These are phyloP conservation scores for Lactarius trivialis DNA, from an alignment of 768 basidiomycete genomes.

Conservation along the genomic window DNA sequence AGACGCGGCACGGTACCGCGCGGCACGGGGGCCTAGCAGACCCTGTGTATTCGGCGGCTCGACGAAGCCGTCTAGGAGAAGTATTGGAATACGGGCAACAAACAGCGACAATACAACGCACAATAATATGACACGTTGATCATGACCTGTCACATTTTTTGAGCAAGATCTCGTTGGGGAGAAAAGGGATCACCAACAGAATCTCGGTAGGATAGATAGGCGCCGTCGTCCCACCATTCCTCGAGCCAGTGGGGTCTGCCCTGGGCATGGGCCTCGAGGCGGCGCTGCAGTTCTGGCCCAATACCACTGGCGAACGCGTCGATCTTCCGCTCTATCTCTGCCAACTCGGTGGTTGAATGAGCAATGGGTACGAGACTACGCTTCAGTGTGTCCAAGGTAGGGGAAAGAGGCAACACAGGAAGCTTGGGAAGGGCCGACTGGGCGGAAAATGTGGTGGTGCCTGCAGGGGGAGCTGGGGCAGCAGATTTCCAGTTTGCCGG, in stretches of 20 bases:
- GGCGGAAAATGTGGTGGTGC: conserved; percentile 55
- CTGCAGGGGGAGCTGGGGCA: conserved; percentile 49
- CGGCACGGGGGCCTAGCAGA: conserved; percentile 22
- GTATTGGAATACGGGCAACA: not conserved
- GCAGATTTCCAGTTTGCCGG: conserved; percentile 64
- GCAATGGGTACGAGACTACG: conserved; percentile 69
- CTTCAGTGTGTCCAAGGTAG: conserved; percentile 65
- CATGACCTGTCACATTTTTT: conserved; percentile 48
- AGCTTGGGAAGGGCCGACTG: conserved; percentile 62
- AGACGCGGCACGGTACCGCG: conserved; percentile 62
- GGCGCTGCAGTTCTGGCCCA: conserved; percentile 50
- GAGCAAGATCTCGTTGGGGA: not conserved
- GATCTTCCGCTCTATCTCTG: conserved; percentile 52
- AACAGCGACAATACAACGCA: conserved; percentile 25
- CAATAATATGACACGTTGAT: conserved; percentile 96
- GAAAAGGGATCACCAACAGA: conserved; percentile 46
- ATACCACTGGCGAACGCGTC: conserved; percentile 49
- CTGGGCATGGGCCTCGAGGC: conserved; percentile 49
- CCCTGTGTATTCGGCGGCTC: conserved; percentile 50
- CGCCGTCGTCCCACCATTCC: conserved; percentile 89
- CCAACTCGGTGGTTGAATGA: conserved; percentile 52
- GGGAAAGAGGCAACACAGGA: conserved; percentile 63
- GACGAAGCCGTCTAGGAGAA: conserved; percentile 64
- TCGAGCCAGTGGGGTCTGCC: conserved; percentile 76
- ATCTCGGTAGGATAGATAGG: conserved; percentile 80